Base-by-base conservation (phyloP, 331 rosid species). In the Acacia pycnantha region DNA sequence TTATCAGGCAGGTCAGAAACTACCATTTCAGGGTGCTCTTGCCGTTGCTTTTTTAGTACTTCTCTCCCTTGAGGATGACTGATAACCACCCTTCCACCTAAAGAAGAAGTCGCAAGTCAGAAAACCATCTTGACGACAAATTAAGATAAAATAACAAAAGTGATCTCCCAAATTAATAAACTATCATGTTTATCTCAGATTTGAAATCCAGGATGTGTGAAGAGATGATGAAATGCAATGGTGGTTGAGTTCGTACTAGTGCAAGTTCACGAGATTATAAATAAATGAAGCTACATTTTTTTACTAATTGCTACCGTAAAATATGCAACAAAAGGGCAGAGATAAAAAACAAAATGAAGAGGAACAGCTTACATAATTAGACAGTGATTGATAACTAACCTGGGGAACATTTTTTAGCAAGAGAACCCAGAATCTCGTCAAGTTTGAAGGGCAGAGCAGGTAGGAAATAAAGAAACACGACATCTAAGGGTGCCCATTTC, bases 11-110 rank as follows among this genome's bases (percentile, higher is more conserved):
- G 81, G 58, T 88, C 92, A 47, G 97, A 91, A 72, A 89, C 81
- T 71, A 92, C 84, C 27, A 91, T 86, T 79, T 88, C 87, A 1
- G 97, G 90, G 77, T 84, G 77, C 73, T 82, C 89, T 76, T 89
- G 76, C 61, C 85, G 85, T 75, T 92, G 94, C 81, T 87, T 83
- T 73, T 91, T 81, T n/a, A 91, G 86, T 69, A 61, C 86, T 79
- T 84, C 84, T 86, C 94, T 92, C 77, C 97, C 97, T 74, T 88
- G 87, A 33, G 98, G 97, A 86, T 95, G 97, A 89, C 97, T 90
- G 61, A 95, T 89, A 62, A 95, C 86, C 82, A 95, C 76, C 83
- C 94, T 90, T 82, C 94, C 97, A 79, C 97, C 97, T 93, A 69
- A 64, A 81, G 62, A 37, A 76, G 56, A 62, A 81, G 76, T 80